Conservation (phyloP, 208 protist species). For the Strigomonas culicis region DNA sequence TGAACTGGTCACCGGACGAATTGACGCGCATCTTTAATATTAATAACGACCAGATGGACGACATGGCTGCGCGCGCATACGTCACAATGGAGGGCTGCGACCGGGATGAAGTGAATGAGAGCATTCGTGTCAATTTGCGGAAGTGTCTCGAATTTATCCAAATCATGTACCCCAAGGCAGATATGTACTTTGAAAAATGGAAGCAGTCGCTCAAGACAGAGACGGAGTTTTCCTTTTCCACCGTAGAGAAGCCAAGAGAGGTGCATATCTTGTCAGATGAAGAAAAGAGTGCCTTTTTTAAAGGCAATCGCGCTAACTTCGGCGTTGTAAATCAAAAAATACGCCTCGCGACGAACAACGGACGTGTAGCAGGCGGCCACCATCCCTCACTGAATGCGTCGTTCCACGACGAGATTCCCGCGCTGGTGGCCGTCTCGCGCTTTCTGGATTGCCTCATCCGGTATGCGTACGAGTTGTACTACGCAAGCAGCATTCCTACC, state of each 20-base stretch:
- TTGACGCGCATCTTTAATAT: not conserved
- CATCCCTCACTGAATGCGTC: constrained; percentile 19
- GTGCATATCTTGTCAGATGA: constrained; percentile 18
- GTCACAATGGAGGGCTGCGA: constrained; percentile 6
- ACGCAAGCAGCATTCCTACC: constrained; percentile 49
- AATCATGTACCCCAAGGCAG: no score
- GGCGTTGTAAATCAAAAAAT: constrained; percentile 14
- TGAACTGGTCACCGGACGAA: not conserved
- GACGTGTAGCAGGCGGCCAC: constrained; percentile 27
- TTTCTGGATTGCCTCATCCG: constrained; percentile 47
- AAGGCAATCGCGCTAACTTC: constrained; percentile 18
- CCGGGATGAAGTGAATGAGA: no score
- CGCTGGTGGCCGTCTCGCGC: constrained; percentile 34
- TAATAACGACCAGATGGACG: not conserved
- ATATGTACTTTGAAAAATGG: no score
- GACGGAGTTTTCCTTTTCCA: not conserved
- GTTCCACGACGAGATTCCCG: constrained; percentile 66
- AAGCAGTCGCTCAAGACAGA: no score
- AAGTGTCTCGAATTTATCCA: no score
- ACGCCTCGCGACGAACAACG: constrained; percentile 38
- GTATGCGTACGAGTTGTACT: constrained; percentile 39
- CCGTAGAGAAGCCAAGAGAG: constrained; percentile 11
- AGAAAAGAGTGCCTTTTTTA: constrained; percentile 37
- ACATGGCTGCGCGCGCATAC: not conserved
- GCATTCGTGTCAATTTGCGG: no score